Conservation (phyloP, 2,329 filamentous ascomycete genomes). For the Botryotinia convoluta region DNA sequence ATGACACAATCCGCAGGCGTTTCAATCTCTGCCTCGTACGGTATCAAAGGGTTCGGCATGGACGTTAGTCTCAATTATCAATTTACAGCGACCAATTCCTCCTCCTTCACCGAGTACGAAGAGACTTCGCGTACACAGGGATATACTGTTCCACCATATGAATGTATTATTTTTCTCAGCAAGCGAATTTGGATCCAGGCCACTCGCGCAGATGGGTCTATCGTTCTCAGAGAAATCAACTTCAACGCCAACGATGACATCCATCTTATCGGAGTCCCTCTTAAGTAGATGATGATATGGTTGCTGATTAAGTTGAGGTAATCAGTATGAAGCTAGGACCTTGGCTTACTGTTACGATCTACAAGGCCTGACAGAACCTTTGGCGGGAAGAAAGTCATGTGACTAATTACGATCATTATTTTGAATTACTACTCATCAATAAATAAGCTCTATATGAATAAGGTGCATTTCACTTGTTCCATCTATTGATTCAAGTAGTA, state of each 20-base stretch:
- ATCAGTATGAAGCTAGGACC: background rate
- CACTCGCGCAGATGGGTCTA: background rate
- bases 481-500: background rate
- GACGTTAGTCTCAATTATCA: conserved; percentile 2
- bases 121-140: background rate
- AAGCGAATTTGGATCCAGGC: conserved; percentile 2
- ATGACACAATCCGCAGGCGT: background rate
- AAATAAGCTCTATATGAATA: background rate
- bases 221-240: conserved; percentile 8
- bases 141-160: background rate
- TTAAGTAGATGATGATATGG: background rate
- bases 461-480: background rate
- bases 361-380: background rate
- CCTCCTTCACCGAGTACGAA: background rate
- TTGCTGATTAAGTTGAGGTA: background rate
- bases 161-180: background rate
- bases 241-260: conserved; percentile 5
- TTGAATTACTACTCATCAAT: background rate
- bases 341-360: background rate
- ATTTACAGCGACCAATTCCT: background rate
- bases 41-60: background rate
- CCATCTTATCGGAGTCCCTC: background rate
- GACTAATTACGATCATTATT: conserved; percentile 19
- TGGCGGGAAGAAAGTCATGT: background rate
- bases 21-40: background rate